Percentiles rank a stretch among this genome's conserved stretches.
phyloP scores from a whole-genome alignment of 352 stramenopile species.

The Blastocystis sp. region DNA sequence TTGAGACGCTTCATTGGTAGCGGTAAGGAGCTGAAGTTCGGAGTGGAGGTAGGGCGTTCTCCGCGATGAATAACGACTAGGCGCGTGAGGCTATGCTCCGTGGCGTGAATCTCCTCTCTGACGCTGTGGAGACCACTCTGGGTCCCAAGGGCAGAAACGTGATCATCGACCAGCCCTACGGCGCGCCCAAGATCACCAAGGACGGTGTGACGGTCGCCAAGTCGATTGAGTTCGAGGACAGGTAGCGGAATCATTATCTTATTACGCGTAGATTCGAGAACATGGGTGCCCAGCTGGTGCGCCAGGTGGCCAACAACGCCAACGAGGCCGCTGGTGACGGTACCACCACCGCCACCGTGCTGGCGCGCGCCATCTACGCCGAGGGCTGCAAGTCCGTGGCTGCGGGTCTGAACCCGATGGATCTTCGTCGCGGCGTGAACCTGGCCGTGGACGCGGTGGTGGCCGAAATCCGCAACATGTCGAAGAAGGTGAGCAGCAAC shows the following conservation, averaged over 20 bases:
- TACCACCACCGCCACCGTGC: constrained; percentile 96
- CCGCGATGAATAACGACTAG: constrained; percentile 71
- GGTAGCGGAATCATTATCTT: constrained; percentile 80
- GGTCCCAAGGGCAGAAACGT: constrained; percentile 99
- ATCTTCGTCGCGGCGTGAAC: constrained; percentile 93
- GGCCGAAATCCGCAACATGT: constrained; percentile 89
- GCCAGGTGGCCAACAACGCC: constrained; percentile 91
- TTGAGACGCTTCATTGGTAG: constrained; percentile 69
- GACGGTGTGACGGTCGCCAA: constrained; percentile 95
- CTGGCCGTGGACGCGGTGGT: constrained; percentile 93
- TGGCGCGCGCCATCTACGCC: constrained; percentile 95
- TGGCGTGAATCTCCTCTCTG: constrained; percentile 94
- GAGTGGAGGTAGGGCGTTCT: constrained; percentile 78
- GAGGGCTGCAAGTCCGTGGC: constrained; percentile 97
- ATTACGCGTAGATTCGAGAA: constrained; percentile 71
- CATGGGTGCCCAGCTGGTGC: constrained; percentile 81
- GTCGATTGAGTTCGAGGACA: constrained; percentile 93
- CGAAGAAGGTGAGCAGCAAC: constrained; percentile 92
- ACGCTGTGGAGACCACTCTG: constrained; percentile 96
- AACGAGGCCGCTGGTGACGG: constrained; percentile 99
- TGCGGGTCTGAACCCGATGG: constrained; percentile 97
- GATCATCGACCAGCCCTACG: constrained; percentile 96
- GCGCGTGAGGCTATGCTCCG: constrained; percentile 94
- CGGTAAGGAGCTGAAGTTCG: constrained; percentile 98
- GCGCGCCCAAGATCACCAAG: constrained; percentile 93